These are phyloP conservation scores for Aspergillus sclerotioniger DNA, from an alignment of 495 filamentous ascomycete genomes.

Conservation along the genomic window DNA sequence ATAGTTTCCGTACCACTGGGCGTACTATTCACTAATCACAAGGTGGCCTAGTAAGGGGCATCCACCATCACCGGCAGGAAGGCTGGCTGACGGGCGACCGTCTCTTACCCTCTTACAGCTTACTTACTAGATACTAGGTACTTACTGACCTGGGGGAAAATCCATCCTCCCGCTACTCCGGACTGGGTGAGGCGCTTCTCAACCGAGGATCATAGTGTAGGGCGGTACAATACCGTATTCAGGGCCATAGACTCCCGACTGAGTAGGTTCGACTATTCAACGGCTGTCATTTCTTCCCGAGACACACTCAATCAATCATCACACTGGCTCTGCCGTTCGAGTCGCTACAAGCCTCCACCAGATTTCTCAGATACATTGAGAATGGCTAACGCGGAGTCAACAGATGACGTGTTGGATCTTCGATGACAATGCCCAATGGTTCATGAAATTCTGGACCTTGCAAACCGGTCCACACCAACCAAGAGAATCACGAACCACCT, in stretches of 20 bases:
- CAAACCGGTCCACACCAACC: background rate
- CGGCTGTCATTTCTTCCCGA: constrained; percentile 2
- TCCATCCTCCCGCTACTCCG: background rate
- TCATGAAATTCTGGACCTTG: background rate
- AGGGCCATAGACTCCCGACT: no score
- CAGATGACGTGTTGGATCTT: constrained; percentile 4
- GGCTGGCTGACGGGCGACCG: background rate
- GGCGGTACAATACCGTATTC: background rate
- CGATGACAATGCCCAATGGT: background rate
- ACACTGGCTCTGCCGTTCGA: no score
- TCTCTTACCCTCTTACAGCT: background rate
- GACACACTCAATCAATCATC: background rate
- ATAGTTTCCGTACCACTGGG: background rate
- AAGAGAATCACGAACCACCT: background rate
- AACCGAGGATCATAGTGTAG: background rate
- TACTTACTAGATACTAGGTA: no score
- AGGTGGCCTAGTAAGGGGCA: no score
- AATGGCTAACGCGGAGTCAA: background rate
- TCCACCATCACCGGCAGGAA: background rate
- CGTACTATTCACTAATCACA: constrained; percentile 10
- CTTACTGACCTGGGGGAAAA: no score
- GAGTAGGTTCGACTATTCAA: background rate
- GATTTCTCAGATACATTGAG: background rate
- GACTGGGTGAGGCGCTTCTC: background rate
- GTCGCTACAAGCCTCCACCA: background rate